Conservation (phyloP, 2,329 filamentous ascomycete genomes). For the Byssoonygena ceratinophila region DNA sequence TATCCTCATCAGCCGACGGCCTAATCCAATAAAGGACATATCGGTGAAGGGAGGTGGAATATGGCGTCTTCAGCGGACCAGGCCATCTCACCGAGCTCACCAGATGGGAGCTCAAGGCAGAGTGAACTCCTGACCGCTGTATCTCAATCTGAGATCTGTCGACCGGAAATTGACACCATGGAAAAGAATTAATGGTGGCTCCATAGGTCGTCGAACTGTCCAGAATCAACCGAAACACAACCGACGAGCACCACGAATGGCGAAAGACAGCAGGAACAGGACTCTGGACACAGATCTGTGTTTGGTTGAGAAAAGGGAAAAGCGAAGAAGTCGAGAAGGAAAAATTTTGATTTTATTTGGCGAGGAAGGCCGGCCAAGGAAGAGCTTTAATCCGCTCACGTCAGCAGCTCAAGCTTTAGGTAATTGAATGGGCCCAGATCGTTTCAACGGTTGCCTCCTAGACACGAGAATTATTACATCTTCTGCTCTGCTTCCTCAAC, state of each 20-base stretch:
- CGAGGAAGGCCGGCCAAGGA: not conserved
- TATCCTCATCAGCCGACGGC: constrained; percentile 81
- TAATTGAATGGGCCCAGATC: not conserved
- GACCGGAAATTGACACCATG: constrained; percentile 84
- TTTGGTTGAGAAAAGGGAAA: constrained; percentile 24
- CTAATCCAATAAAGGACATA: constrained; percentile 26
- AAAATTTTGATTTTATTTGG: constrained; percentile 2
- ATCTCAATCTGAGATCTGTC: constrained; percentile 82
- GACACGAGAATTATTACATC: too few relatives aligned
- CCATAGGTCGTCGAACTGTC: constrained; percentile 79
- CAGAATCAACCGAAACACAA: constrained; percentile 65
- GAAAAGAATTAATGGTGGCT: constrained; percentile 51
- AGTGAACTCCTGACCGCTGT: constrained; percentile 43
- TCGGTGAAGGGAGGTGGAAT: constrained; percentile 84
- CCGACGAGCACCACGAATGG: constrained; percentile 34
- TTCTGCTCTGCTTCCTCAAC: not conserved
- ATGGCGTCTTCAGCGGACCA: constrained; percentile 55
- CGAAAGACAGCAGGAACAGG: constrained; percentile 44
- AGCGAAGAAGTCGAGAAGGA: constrained; percentile 23
- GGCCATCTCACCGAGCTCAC: constrained; percentile 56
- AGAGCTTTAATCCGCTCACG: not conserved
- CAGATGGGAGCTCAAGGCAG: constrained; percentile 55
- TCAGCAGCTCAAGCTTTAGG: not conserved
- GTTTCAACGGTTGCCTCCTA: too few relatives aligned
- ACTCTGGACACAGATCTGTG: constrained; percentile 79